Percentiles rank a stretch among this genome's conserved stretches.
Conservation (phyloP, 2,329 filamentous ascomycete species). For the Trichothecium roseum region DNA sequence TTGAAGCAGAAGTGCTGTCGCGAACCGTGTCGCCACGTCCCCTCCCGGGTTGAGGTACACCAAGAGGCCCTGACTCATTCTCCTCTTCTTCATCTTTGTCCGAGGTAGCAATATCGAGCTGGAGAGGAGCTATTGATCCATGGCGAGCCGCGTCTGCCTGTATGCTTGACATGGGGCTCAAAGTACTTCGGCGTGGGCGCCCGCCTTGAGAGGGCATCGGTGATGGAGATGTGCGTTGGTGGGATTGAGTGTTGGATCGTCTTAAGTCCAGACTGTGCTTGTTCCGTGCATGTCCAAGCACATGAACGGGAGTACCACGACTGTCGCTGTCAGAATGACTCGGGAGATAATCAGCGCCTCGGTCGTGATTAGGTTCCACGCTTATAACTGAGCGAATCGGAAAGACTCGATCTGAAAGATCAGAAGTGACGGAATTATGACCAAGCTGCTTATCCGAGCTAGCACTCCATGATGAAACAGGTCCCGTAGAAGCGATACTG, state of each 20-base stretch:
- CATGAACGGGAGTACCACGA: constrained; percentile 17
- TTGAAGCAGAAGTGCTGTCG: constrained; percentile 11
- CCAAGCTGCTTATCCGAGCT: constrained; percentile 29
- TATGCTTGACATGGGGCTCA: constrained; percentile 30
- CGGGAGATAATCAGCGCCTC: constrained; percentile 18
- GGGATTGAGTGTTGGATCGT: constrained; percentile 12
- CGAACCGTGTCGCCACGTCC: neutral
- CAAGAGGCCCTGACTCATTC: neutral
- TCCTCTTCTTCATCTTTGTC: constrained; percentile 14
- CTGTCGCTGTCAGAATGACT: constrained; percentile 17
- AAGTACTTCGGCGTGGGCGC: constrained; percentile 21
- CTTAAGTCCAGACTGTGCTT: constrained; percentile 17
- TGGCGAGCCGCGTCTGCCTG: constrained; percentile 32
- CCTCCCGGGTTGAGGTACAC: too few species aligned
- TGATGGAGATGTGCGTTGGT: constrained; percentile 11
- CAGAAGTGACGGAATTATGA: constrained; percentile 20
- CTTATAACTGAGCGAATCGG: constrained; percentile 74
- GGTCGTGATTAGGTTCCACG: constrained; percentile 43
- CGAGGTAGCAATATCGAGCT: constrained; percentile 19
- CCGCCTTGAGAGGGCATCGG: constrained; percentile 10
- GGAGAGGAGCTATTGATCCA: constrained; percentile 21
- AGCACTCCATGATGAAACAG: constrained; percentile 30
- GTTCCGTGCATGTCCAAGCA: constrained; percentile 16
- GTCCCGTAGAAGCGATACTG: constrained; percentile 8
- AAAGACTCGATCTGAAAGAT: constrained; percentile 54